Percentiles rank a stretch among this genome's conserved stretches.
phyloP scores from a whole-genome alignment of 208 protist genomes.

The Acanthamoeba royreba region DNA sequence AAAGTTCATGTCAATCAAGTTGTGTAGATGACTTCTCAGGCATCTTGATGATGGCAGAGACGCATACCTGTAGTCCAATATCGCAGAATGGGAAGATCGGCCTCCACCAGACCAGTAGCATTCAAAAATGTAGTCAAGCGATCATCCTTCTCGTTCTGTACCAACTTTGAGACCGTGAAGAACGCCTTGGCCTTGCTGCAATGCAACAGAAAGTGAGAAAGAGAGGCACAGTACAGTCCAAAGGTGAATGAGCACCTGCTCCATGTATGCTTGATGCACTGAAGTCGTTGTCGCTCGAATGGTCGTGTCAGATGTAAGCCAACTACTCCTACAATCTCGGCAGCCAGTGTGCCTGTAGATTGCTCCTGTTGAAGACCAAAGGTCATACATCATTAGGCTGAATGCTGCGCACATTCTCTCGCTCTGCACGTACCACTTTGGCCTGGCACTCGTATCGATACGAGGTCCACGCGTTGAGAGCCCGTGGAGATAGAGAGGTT shows the following conservation, averaged over 20 bases:
- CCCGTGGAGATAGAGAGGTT: background rate
- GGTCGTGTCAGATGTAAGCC: background rate
- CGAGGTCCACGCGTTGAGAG: background rate
- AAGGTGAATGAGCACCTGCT: background rate
- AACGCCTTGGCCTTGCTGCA: background rate
- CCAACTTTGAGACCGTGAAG: background rate
- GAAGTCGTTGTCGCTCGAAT: background rate
- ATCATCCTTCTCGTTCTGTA: background rate
- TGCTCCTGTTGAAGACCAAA: no score
- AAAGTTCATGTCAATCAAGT: no score
- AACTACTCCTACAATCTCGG: background rate
- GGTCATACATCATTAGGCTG: background rate
- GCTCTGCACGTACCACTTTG: background rate
- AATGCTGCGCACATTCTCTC: background rate
- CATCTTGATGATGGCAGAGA: background rate
- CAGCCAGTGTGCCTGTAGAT: background rate
- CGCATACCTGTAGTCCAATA: constrained; percentile 10
- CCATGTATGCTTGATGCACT: no score
- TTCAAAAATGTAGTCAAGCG: background rate
- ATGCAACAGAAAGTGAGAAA: background rate
- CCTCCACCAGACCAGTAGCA: background rate
- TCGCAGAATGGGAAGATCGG: background rate
- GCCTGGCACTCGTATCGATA: background rate
- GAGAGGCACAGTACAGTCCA: background rate
- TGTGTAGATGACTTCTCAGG: background rate